A percentile compares a stretch with the other conserved stretches of the same genome.
These are phyloP conservation scores for Podosphaera aphanis DNA, from an alignment of 2,329 filamentous ascomycete species.

Conservation along the genomic window DNA sequence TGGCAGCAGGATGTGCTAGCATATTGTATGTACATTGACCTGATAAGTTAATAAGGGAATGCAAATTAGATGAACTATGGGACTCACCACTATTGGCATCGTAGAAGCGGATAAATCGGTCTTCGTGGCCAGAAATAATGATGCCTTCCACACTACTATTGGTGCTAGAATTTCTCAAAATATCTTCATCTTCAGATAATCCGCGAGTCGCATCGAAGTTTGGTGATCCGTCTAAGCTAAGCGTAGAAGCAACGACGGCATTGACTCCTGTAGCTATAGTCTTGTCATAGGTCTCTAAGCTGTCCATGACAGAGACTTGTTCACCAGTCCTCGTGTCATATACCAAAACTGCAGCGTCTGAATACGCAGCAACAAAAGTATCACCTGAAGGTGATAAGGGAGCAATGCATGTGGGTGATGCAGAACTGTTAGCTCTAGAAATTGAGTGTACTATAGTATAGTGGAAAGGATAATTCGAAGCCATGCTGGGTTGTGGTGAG, in stretches of 20 bases:
- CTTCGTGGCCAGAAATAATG: constrained; percentile 90
- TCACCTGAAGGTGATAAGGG: constrained; percentile 63
- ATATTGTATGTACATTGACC: constrained; percentile 99
- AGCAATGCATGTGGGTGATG: constrained; percentile 80
- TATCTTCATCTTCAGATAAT: constrained; percentile 48
- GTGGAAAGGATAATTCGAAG: constrained; percentile 66
- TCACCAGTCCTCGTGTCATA: constrained; percentile 78
- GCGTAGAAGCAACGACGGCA: constrained; percentile 67
- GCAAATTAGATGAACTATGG: neutral
- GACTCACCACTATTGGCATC: constrained; percentile 92
- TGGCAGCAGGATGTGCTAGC: constrained; percentile 84
- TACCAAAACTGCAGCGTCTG: constrained; percentile 71
- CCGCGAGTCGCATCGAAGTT: constrained; percentile 36
- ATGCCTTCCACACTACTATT: constrained; percentile 67
- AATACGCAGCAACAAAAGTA: constrained; percentile 79
- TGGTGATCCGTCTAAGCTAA: constrained; percentile 47
- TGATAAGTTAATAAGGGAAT: constrained; percentile 18
- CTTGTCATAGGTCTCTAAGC: constrained; percentile 78
- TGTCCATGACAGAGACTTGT: constrained; percentile 80
- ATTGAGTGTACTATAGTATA: constrained; percentile 79
- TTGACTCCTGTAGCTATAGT: constrained; percentile 70
- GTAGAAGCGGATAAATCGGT: constrained; percentile 88
- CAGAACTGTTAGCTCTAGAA: constrained; percentile 38
- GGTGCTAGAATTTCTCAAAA: constrained; percentile 58
- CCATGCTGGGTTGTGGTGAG: constrained; percentile 69